Evolutionary conservation across 1,284 basidiomycete genomes (phyloP), one percentile per base, ranked within the genome.

Genomic region (Veloboletus limbatus): DNA sequence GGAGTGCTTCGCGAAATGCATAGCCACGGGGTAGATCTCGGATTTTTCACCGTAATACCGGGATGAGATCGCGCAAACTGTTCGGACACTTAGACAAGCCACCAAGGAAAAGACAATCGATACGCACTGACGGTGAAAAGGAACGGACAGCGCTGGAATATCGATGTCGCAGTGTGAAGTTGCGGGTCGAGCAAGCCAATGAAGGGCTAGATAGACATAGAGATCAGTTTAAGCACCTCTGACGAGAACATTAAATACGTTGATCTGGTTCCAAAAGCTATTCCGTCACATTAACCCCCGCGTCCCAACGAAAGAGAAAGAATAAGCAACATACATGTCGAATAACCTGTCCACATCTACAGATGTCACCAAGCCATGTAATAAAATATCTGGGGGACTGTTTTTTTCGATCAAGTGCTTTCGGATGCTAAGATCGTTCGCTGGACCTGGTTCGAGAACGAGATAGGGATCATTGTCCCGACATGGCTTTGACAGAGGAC

Each of bases 1-100:
- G 0, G 87, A 83, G 49, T 85, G 82, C 58, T 87, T 88, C 2
- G 88, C 88, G 51, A 90, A 90, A 62, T 90, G 88, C 88, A 91
- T 91, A 8, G 87, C 88, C 53, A 89, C 83, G 3, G 85, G 84
- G 57, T 90, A 89, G 40, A 89, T 83, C 59, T 88, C 83, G 0
- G 85, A 83, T 57, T 88, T 89, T 39, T 82, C 81, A 4, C 73
- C 59, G 59, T 88, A 86, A 59, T 86, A 88, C 18, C 88, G 73
- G 1, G 85, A 88, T 0, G 88, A 79, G 44, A 89, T 79, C 10
- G 87, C 87, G 51, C 87, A 89, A 34, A 91, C 86, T 88, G 20
- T 25, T 24, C 11, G 6, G 28, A 13, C 30, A 10, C 8, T 46
- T 51, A 51, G 40, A 44, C 10, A 31, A 30, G 21, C 16, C 16